Percentiles rank a stretch among this genome's conserved stretches.
Conservation (phyloP, 176 grass and related monocot genomes). For the Aegilops longissima region DNA sequence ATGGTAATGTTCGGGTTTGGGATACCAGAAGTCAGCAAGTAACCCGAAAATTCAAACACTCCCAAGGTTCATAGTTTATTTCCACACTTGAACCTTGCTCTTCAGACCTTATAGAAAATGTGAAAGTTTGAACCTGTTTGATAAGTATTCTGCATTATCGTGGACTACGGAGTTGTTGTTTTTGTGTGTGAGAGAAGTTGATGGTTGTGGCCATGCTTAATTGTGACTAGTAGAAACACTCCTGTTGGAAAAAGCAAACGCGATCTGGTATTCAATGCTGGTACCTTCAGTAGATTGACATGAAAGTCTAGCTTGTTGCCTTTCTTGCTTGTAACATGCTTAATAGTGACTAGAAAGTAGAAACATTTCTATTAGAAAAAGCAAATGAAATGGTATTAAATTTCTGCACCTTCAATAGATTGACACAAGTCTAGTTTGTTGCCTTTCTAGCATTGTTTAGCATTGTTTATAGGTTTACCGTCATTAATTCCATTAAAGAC, state of each 20-base stretch:
- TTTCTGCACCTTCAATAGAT: neutral
- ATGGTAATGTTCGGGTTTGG: conserved; percentile 64
- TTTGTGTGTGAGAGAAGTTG: neutral
- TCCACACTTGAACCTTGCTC: neutral
- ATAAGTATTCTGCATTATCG: neutral
- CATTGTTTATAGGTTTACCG: neutral
- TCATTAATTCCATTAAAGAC: neutral
- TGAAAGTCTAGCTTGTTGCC: neutral
- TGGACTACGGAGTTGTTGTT: conserved; percentile 6
- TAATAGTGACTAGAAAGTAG: neutral
- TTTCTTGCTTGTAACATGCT: neutral
- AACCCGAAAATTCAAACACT: conserved; percentile 70
- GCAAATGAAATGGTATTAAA: neutral
- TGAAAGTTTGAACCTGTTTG: conserved; percentile 1
- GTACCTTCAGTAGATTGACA: neutral
- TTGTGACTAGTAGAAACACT: conserved; percentile 9
- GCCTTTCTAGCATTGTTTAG: neutral
- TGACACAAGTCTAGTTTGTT: neutral
- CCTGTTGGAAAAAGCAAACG: neutral
- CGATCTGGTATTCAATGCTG: neutral
- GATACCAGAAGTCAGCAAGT: conserved; percentile 61
- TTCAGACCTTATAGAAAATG: neutral
- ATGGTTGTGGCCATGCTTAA: neutral
- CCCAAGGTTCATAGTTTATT: conserved; percentile 50
- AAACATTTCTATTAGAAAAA: neutral